These are phyloP conservation scores for Magnaporthiopsis rhizophila DNA, from an alignment of 2,329 filamentous ascomycete genomes.

Conservation along the genomic window DNA sequence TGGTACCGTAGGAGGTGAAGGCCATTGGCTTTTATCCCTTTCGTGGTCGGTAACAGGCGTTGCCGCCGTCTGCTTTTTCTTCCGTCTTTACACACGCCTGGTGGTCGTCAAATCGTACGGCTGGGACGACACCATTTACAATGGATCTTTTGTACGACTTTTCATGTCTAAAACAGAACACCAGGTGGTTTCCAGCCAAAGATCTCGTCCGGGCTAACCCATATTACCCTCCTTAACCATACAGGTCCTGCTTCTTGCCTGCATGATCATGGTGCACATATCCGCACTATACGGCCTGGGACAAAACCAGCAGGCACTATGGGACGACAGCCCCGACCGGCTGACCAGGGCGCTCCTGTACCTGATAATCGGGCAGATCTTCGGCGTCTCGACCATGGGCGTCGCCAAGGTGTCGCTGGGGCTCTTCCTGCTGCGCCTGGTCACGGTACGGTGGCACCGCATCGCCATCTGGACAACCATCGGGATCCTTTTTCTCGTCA, in stretches of 20 bases:
- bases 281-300: slow-evolving; percentile 3
- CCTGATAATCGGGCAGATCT: slow-evolving; percentile 2
- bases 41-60: background rate
- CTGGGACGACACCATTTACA: slow-evolving; percentile 5
- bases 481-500: slow-evolving; percentile 12
- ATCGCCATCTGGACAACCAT: slow-evolving; percentile 25
- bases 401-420: slow-evolving; percentile 31
- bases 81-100: slow-evolving; percentile 1
- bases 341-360: slow-evolving; percentile 2
- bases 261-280: slow-evolving; percentile 6
- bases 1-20: slow-evolving; percentile 1
- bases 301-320: background rate
- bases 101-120: slow-evolving; percentile 1
- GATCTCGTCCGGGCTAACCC: background rate
- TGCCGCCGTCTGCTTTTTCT: background rate
- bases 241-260: slow-evolving; percentile 3
- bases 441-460: slow-evolving; percentile 25
- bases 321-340: slow-evolving; percentile 4
- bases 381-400: slow-evolving; percentile 28
- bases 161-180: no score
- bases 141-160: background rate
- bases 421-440: slow-evolving; percentile 28
- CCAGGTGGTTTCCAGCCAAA: background rate
- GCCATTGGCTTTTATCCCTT: slow-evolving; percentile 1
- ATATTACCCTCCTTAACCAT: no score